Evolutionary conservation across 2,329 filamentous ascomycete species (phyloP).

Genomic region (Colletotrichum acutatum): DNA sequence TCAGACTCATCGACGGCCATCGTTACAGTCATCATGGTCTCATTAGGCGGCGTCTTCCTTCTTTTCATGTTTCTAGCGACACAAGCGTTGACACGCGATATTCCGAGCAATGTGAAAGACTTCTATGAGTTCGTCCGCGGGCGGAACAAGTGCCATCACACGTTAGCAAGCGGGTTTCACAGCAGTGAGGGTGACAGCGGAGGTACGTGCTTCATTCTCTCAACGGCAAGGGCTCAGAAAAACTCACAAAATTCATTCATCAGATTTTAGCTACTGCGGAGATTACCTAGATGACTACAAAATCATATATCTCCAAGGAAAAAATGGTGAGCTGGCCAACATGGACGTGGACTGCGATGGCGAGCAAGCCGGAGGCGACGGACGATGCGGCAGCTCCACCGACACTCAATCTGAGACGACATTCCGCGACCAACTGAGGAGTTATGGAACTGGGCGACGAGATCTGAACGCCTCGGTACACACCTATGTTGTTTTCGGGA

Average conservation of each 20-base stretch:
- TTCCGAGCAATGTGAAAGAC: conserved; percentile 53
- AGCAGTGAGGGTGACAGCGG: conserved; percentile 49
- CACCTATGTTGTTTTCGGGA: conserved; percentile 61
- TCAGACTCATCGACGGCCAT: background rate
- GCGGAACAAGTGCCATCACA: conserved; percentile 50
- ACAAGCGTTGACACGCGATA: conserved; percentile 40
- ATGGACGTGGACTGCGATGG: conserved; percentile 72
- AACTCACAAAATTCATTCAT: too few relatives aligned
- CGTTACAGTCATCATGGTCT: background rate
- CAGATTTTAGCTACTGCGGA: conserved; percentile 57
- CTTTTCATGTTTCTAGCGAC: background rate
- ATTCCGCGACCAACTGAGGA: conserved; percentile 53
- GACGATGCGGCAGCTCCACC: conserved; percentile 55
- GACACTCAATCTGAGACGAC: conserved; percentile 60
- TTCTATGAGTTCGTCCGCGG: conserved; percentile 54
- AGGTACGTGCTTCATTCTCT: conserved; percentile 41
- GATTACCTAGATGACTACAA: conserved; percentile 53
- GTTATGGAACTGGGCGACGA: conserved; percentile 47
- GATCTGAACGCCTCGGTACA: conserved; percentile 59
- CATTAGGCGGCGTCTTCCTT: background rate
- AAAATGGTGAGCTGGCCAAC: conserved; percentile 55
- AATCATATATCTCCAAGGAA: conserved; percentile 61
- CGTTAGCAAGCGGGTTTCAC: conserved; percentile 53
- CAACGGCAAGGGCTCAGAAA: background rate
- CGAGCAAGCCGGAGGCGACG: conserved; percentile 53